phyloP scores from a whole-genome alignment of 805 yeast species.

The Suhomyces kilbournensis region DNA sequence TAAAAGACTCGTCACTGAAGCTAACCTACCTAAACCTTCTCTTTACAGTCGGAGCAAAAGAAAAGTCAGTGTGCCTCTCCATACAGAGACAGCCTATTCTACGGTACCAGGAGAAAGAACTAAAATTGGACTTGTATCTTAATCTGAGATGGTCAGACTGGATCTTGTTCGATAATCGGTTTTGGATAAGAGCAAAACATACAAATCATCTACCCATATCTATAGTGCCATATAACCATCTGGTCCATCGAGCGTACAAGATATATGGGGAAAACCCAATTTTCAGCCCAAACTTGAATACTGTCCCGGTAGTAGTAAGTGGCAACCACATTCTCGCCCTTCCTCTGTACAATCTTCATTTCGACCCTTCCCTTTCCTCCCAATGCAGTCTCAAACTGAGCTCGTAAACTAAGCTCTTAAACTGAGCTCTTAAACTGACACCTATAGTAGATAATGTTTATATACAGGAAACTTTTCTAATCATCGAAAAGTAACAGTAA shows the following conservation, averaged over 20 bases:
- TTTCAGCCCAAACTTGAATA: neutral
- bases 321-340: neutral
- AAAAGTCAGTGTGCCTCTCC: neutral
- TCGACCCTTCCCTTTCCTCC: neutral
- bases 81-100: slow-evolving; percentile 17
- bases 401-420: too few relatives aligned
- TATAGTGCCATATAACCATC: neutral
- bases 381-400: neutral
- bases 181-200: slow-evolving; percentile 25
- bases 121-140: neutral
- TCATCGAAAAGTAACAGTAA: neutral
- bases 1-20: neutral
- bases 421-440: too few relatives aligned
- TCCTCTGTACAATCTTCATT: neutral
- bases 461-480: neutral
- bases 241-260: neutral
- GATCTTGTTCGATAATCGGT: slow-evolving; percentile 39
- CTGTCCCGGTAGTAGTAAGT: neutral
- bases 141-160: slow-evolving; percentile 12
- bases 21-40: slow-evolving; percentile 18
- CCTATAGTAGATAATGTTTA: too few relatives aligned
- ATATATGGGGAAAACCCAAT: neutral
- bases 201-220: neutral
- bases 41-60: slow-evolving; percentile 12
- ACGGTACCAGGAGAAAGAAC: neutral